phyloP scores from a whole-genome alignment of 2,329 filamentous ascomycete genomes.

The Spiromastix sp. region DNA sequence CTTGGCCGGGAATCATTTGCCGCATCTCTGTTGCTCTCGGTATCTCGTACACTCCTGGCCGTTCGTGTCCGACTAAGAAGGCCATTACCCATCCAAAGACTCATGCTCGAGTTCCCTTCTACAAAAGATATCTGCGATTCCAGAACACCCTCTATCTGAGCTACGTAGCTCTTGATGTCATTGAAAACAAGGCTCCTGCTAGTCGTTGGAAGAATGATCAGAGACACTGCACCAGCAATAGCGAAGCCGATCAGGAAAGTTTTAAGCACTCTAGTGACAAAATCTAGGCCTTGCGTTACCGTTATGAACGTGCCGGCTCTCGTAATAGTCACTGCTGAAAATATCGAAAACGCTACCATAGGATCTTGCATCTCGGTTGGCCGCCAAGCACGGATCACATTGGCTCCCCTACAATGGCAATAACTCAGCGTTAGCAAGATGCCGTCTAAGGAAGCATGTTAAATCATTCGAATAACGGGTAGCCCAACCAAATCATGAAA shows the following conservation, averaged over 20 bases:
- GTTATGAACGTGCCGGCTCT: slow-evolving; percentile 41
- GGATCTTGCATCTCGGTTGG: slow-evolving; percentile 54
- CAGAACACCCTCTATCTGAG: slow-evolving; percentile 45
- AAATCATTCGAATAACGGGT: too few species aligned
- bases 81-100: not conserved
- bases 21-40: not conserved
- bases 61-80: not conserved
- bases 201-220: slow-evolving; percentile 56
- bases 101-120: slow-evolving; percentile 18
- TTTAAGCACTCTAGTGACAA: slow-evolving; percentile 43
- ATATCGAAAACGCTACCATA: slow-evolving; percentile 56
- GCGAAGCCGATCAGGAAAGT: slow-evolving; percentile 57
- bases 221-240: slow-evolving; percentile 50
- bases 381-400: slow-evolving; percentile 52
- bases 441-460: too few species aligned
- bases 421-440: too few species aligned
- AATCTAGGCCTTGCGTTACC: slow-evolving; percentile 17
- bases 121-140: slow-evolving; percentile 53
- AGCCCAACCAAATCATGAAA: slow-evolving; percentile 49
- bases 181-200: slow-evolving; percentile 54
- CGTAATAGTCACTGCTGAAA: slow-evolving; percentile 51
- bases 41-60: not conserved
- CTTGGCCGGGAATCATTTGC: too few species aligned
- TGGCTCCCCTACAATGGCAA: slow-evolving; percentile 36
- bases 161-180: slow-evolving; percentile 46